phyloP scores from a whole-genome alignment of 257 asterid species.

The Solanum chiquidenum region DNA sequence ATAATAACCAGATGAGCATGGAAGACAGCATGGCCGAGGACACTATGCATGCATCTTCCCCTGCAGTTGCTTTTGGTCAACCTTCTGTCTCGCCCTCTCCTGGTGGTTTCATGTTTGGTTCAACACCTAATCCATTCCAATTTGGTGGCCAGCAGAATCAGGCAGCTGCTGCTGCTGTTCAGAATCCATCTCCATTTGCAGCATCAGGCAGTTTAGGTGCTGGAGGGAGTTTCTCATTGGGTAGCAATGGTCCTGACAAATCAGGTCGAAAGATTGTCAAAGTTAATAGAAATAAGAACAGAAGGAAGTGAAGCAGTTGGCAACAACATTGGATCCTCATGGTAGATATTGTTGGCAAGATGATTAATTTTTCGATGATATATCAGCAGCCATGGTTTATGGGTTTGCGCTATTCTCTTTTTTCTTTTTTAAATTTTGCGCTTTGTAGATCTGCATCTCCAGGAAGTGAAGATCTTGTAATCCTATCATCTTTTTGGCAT shows the following conservation, averaged over 20 bases:
- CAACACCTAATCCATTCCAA: conserved; percentile 38
- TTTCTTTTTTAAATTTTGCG: background rate
- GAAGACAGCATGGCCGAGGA: conserved; percentile 97
- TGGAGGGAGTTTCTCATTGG: conserved; percentile 77
- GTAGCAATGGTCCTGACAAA: conserved; percentile 54
- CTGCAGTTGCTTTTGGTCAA: conserved; percentile 40
- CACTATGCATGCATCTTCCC: conserved; percentile 43
- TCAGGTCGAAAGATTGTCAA: conserved; percentile 40
- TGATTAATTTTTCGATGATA: background rate
- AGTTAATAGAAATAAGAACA: conserved; percentile 31
- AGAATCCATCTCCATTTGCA: conserved; percentile 36
- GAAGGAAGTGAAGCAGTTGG: conserved; percentile 34
- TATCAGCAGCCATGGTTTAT: background rate
- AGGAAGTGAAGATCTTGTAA: background rate
- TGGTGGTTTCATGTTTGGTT: conserved; percentile 35
- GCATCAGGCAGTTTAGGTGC: conserved; percentile 45
- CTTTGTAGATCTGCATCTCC: background rate
- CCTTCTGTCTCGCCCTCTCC: conserved; percentile 34
- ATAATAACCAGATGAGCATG: conserved; percentile 52
- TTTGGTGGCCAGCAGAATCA: conserved; percentile 57
- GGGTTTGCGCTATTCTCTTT: background rate
- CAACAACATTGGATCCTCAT: background rate
- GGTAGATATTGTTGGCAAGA: background rate
- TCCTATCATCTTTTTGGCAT: conserved; percentile 3
- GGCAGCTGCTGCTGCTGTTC: conserved; percentile 17